phyloP scores from a whole-genome alignment of 768 basidiomycete species.

The Leccinum uliginosum region DNA sequence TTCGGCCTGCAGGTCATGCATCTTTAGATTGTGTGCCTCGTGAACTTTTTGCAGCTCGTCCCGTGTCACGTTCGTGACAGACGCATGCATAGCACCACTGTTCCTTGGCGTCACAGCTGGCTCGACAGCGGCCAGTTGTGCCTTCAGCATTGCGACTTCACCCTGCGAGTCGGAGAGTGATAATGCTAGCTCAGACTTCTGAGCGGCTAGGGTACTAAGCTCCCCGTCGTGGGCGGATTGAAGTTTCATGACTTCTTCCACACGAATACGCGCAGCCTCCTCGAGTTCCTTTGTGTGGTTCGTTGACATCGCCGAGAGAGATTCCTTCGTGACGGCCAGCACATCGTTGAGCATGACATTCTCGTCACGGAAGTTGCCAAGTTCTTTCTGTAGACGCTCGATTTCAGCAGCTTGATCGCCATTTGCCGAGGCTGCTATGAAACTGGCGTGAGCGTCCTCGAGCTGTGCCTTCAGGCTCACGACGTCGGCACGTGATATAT shows the following conservation, averaged over 20 bases:
- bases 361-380: constrained; percentile 65
- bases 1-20: constrained; percentile 67
- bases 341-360: constrained; percentile 60
- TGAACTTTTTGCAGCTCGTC: constrained; percentile 76
- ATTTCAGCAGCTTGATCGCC: constrained; percentile 53
- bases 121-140: constrained; percentile 46
- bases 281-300: constrained; percentile 73
- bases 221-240: constrained; percentile 59
- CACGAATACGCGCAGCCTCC: constrained; percentile 64
- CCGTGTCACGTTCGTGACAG: constrained; percentile 51
- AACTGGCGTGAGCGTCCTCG: constrained; percentile 53
- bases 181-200: constrained; percentile 60
- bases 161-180: constrained; percentile 74
- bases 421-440: constrained; percentile 36
- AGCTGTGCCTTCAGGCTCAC: constrained; percentile 58
- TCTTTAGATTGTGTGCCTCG: constrained; percentile 79
- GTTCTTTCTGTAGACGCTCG: constrained; percentile 52
- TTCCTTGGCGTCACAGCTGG: constrained; percentile 46
- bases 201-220: constrained; percentile 46
- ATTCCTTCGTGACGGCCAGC: constrained; percentile 64
- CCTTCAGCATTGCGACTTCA: constrained; percentile 64
- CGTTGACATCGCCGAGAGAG: constrained; percentile 63
- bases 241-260: constrained; percentile 65
- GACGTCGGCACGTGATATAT: constrained; percentile 50
- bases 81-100: constrained; percentile 43